Base-by-base conservation (phyloP, 306 rosid genomes). In the Boehmeria nivea region DNA sequence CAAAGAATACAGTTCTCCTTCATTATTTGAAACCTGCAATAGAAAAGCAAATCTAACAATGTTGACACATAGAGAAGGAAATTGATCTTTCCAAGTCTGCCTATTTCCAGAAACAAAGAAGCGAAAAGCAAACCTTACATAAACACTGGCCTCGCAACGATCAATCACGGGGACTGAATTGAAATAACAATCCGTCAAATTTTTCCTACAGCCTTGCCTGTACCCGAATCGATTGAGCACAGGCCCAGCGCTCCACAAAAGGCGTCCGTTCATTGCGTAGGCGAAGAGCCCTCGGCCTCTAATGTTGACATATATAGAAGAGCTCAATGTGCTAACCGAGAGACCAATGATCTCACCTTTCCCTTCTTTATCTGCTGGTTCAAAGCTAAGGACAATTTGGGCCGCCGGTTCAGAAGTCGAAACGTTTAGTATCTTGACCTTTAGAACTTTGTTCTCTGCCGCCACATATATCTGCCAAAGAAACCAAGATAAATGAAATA, bases 181-280 rank as follows among this genome's bases (percentile, higher is more conserved):
- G 67, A 88, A 88, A 57, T 59, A 74, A 48, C 91, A 88, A 60
- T 73, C 69, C 20, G 73, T 75, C 2, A 7, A 42, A 57, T 82
- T 82, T 69, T 70, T 84, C 50, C 66, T 38, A 66, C 96, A 88
- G 65, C 91, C 96, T 63, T 82, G 86, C 18, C 56, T 73, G 58
- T 69, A 82, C 26, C 90, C 94, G 52, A 51, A 80, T 60, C 76
- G 79, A 55, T 80, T 67, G 57, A 82, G 79, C 64, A 82, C 76
- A 57, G 96, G 83, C 70, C 84, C 91, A 3, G 85, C 71, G 49
- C 93, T 83, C 95, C 97, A 89, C 7, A 72, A 54, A 33, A 83
- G 66, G 43, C 70, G 70, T 20, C 87, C 80, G 11, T 16, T 52
- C 15, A 68, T 66, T 18, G 9, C 26, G 60, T 78, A 88, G 2